Conservation (phyloP, 495 filamentous ascomycete genomes). For the Podospora bellae-mahoneyi region DNA sequence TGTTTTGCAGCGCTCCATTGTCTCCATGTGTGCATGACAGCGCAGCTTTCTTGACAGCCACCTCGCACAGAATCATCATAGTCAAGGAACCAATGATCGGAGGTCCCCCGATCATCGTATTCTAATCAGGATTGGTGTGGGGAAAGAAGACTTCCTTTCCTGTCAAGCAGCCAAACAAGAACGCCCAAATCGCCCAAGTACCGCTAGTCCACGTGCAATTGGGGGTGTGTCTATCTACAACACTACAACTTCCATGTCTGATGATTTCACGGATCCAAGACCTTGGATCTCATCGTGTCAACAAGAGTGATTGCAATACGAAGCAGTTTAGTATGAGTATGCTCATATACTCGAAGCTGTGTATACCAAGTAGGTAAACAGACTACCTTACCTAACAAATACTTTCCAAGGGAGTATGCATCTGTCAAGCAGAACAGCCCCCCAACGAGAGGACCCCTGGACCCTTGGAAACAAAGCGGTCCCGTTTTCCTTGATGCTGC, state of each 20-base stretch:
- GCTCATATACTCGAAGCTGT: too few relatives aligned
- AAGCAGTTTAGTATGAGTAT: too few relatives aligned
- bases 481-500: not conserved
- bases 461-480: not conserved
- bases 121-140: not conserved
- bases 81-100: not conserved
- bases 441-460: not conserved
- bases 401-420: too few relatives aligned
- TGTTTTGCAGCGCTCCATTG: not conserved
- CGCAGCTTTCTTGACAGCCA: not conserved
- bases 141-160: not conserved
- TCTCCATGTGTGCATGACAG: not conserved
- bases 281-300: not conserved
- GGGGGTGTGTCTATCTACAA: too few relatives aligned
- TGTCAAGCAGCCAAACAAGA: not conserved
- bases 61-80: not conserved
- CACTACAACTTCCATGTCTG: not conserved
- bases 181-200: not conserved
- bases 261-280: not conserved
- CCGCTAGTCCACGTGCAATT: too few relatives aligned
- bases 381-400: too few relatives aligned
- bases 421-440: too few relatives aligned
- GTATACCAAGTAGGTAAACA: too few relatives aligned
- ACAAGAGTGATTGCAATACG: not conserved
- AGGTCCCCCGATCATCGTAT: not conserved